Evolutionary conservation across 2,329 filamentous ascomycete genomes (phyloP), one percentile per base, ranked within the genome.

Genomic region (Dactylellina leptospora): DNA sequence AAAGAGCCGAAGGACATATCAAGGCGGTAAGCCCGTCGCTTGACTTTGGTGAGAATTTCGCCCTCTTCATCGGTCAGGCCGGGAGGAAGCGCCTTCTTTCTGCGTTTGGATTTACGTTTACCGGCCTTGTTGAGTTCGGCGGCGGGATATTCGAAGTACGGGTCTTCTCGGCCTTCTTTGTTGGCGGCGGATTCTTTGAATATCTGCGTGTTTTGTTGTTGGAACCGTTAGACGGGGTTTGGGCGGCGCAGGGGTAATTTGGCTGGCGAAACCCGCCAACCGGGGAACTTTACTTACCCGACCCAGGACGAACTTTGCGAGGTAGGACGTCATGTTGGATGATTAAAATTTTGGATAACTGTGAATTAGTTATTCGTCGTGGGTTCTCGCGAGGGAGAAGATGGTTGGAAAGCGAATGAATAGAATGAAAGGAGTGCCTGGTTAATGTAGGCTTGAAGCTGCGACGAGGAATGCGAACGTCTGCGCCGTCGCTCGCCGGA

Each of bases 1-100:
- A 91, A 86, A 77, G 86, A 92, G 82, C 93, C 96, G 4, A 96
- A 85, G 61, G 85, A 86, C 83, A 92, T 90, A 80, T 97, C 95
- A 23, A 97, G 86, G 36, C 87, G 85, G 81, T 96, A 96, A 30
- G 95, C 92, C 68, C 90, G 85, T 76, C 89, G 86, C 80, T 96
- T 93, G 76, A 96, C 91, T 76, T 89, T 90, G 76, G 90, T 96
- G 74, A 97, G 87, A 75, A 97, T 84, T 74, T 89, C 85, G 77
- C 85, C 88, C 80, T 99, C 95, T 76, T 96, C 86, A 25, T 88
- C 82, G 16, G 92, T 93, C 56, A 97, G 86, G 60, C 93, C 93
- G 23, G 87, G 86, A 0, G 93, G 93, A 33, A 93, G 83, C 20
- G 91, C 90, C 81, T 96, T 96, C 82, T 90, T 91, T 78, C 89